Conservation (phyloP, 2,329 filamentous ascomycete genomes). For the Pyricularia grisea region DNA sequence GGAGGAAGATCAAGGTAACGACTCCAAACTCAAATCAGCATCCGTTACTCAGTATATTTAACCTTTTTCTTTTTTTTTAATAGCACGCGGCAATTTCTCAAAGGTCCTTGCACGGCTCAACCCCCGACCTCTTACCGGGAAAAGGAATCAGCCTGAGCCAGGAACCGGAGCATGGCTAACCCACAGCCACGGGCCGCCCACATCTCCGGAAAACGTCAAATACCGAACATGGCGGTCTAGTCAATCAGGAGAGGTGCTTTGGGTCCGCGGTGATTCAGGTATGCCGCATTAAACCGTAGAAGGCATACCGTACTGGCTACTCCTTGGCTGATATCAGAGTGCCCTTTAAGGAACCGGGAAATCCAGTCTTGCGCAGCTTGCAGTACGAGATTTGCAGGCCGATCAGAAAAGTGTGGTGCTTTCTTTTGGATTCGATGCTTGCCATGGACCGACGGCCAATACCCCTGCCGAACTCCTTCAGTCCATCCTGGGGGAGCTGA, state of each 20-base stretch:
- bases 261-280: not conserved
- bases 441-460: not conserved
- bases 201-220: not conserved
- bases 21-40: not conserved
- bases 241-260: not conserved
- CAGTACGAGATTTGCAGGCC: not conserved
- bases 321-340: not conserved
- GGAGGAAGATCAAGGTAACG: not conserved
- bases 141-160: not conserved
- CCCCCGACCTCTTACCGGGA: not conserved
- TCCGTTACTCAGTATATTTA: not conserved
- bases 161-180: not conserved
- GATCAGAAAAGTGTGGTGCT: not conserved
- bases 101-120: not conserved
- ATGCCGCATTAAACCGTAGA: not conserved
- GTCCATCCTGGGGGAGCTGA: not conserved
- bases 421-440: not conserved
- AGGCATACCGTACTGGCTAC: not conserved
- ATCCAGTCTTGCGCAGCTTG: not conserved
- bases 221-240: not conserved
- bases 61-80: not conserved
- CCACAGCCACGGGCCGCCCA: not conserved
- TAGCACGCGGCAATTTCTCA: not conserved
- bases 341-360: not conserved
- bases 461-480: not conserved